phyloP scores from a whole-genome alignment of 306 rosid genomes.

The Acmispon strigosus region DNA sequence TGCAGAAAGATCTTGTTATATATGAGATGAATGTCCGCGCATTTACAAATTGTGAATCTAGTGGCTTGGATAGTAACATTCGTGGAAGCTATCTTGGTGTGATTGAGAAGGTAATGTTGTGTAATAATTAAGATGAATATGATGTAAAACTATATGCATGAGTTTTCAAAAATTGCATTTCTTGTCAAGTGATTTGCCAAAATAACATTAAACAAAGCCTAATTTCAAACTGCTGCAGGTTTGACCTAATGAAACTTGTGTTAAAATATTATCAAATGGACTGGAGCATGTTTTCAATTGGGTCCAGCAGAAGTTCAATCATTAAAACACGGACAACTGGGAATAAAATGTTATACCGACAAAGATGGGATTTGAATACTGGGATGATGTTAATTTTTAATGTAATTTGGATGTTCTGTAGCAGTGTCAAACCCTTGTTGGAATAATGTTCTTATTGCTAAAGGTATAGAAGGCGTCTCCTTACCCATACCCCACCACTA shows the following conservation, averaged over 20 bases:
- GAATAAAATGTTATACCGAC: not conserved
- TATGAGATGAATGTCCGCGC: conserved; percentile 97
- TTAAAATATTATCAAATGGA: not conserved
- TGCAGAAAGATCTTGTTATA: conserved; percentile 92
- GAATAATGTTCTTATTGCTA: not conserved
- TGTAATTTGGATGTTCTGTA: too few species aligned
- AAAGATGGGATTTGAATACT: not conserved
- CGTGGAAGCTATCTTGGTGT: conserved; percentile 93
- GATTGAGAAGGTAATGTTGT: conserved; percentile 74
- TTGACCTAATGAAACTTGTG: conserved; percentile 7
- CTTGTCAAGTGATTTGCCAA: not conserved
- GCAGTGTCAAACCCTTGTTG: not conserved
- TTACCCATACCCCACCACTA: not conserved
- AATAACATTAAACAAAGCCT: not conserved
- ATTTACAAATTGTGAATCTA: conserved; percentile 81
- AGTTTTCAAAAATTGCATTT: not conserved
- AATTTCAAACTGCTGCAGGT: not conserved
- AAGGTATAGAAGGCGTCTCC: not conserved
- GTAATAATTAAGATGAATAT: not conserved
- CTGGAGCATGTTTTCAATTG: not conserved
- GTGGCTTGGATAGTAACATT: conserved; percentile 53
- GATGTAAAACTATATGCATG: not conserved
- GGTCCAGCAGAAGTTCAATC: not conserved
- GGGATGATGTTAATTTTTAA: not conserved
- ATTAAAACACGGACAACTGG: not conserved